Evolutionary conservation across 768 basidiomycete genomes (phyloP), one percentile per base, ranked within the genome.

Genomic region (Pulveroboletus sp.): DNA sequence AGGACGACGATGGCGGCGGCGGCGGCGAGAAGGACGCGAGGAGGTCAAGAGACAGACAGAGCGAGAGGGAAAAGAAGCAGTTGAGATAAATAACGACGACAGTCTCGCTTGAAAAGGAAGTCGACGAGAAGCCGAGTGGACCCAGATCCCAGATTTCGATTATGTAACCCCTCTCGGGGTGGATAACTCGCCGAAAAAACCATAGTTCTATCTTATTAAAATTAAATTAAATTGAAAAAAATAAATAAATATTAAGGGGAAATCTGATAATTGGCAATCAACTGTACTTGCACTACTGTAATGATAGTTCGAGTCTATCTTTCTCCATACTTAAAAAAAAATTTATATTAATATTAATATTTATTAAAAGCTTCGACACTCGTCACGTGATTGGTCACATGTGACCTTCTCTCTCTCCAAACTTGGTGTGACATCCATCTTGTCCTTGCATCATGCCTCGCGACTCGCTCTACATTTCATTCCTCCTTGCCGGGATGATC

Each of bases 401-500:
- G 62, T 65, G 51, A 55, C 60, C 37, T 21, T 2, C 21, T 1
- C 21, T 14, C 17, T 8, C 14, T 35, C 32, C 26, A 17, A 17
- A 24, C 15, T 6, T 13, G 26, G 28, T 26, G 55, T 63, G 53
- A 60, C 54, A 44, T 1, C 14, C n/a, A 7, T 39, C 57, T 39
- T 57, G 18, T 15, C 32, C 21, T 14, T 26, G 15, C 7, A 13
- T 62, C 43, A 91, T 90, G 89, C 77, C 86, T 18, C 63, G 39
- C 44, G 72, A 80, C 58, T 77, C 81, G 21, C 63, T 83, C 55
- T 89, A 77, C 66, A 73, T 91, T 47, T 88, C 89, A 30, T 61
- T 87, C 62, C 86, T 98, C 65, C 82, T 97, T 15, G 83, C 75
- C 48, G 93, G 94, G 42, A 96, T 96, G 94, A 88, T 98, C 63